Evolutionary conservation across 2,329 filamentous ascomycete species (phyloP), one percentile per base, ranked within the genome.

Genomic region (Geoglossum cookeanum): DNA sequence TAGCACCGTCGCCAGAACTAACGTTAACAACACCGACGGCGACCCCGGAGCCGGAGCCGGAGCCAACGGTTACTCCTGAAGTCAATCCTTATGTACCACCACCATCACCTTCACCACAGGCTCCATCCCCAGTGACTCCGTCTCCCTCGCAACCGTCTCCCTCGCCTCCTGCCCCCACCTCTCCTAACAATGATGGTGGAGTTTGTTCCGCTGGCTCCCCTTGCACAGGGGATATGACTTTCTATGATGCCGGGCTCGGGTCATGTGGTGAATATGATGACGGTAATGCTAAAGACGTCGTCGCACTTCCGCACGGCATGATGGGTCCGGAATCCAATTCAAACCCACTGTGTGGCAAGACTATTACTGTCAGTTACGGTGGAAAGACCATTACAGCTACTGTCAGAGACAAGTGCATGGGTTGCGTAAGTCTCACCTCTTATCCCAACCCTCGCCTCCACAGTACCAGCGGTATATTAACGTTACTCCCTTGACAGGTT

Each of bases 351-450:
- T 92, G 87, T 69, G 81, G 80, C 67, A 77, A 80, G 72, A 79
- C 71, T 54, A 77, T 90, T 65, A 81, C 76, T 62, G 79, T 89
- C 71, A 71, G 64, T 45, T 73, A 73, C 66, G 73, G 76, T 55
- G 84, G 84, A 67, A 77, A 78, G 67, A 75, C 74, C 1, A 67
- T 73, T 63, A 72, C 68, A 1, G 85, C 80, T 60, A 76, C 64
- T 3, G 78, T 90, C 60, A 77, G 76, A 56, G 87, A 92, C 73
- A 87, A 86, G 72, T 92, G 87, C 75, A 78, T 78, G 70, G 82
- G 83, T 63, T 92, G 87, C 68, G 64, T 55, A 54, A 60, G 56
- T 84, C 62, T 79, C 76, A 61, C 69, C 73, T 75, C 63, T 69
- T 77, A 60, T 84, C 81, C 69, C 61, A 64, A 71, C 85, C 57